Evolutionary conservation across 1,284 basidiomycete genomes (phyloP).

Genomic region (Melampsora occidentalis): DNA sequence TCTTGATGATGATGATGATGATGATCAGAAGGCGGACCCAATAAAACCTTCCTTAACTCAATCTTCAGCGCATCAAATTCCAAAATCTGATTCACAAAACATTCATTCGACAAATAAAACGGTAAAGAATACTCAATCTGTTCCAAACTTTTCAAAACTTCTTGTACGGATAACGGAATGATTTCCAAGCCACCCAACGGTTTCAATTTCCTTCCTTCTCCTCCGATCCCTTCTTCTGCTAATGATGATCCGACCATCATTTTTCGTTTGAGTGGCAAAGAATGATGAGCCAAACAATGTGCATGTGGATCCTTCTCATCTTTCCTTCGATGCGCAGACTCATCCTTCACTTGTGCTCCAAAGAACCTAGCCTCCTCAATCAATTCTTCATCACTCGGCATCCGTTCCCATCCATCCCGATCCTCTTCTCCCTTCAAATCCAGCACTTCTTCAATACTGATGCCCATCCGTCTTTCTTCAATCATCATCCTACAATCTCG

Average conservation of each 20-base stretch:
- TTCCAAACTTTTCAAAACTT: slow-evolving; percentile 17
- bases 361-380: slow-evolving; percentile 28
- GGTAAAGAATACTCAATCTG: slow-evolving; percentile 35
- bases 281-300: no score
- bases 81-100: no score
- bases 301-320: slow-evolving; percentile 15
- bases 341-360: slow-evolving; percentile 10
- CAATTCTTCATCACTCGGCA: slow-evolving; percentile 27
- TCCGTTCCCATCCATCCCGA: not conserved
- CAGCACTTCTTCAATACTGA: slow-evolving; percentile 23
- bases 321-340: slow-evolving; percentile 5
- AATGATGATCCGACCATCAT: no score
- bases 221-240: no score
- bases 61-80: not conserved
- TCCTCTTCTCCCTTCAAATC: slow-evolving; percentile 19
- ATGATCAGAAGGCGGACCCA: no score
- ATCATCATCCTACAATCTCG: not conserved
- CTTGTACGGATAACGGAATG: slow-evolving; percentile 31
- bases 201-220: no score
- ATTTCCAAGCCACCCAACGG: not conserved
- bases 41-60: not conserved
- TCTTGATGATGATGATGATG: no score
- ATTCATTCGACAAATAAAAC: no score
- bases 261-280: no score
- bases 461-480: slow-evolving; percentile 5